Conservation (phyloP, 1,284 basidiomycete species). For the Albatrellus sp. region DNA sequence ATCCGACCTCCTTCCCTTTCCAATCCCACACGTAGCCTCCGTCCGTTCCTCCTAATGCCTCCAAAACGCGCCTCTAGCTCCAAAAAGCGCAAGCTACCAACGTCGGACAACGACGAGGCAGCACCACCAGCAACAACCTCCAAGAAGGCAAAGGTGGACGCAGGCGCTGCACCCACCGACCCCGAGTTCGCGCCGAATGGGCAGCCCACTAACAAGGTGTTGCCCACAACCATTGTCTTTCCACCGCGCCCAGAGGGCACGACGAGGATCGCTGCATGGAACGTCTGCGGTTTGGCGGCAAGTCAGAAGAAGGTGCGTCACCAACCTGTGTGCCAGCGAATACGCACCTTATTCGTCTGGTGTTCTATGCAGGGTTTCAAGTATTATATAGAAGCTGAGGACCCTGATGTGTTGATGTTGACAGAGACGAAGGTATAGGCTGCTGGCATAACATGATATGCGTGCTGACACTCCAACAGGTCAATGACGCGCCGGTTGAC, state of each 20-base stretch:
- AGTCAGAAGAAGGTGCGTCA: conserved; percentile 54
- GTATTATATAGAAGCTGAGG: conserved; percentile 69
- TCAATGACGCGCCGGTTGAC: conserved; percentile 54
- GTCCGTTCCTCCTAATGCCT: conserved; percentile 16
- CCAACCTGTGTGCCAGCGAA: background rate
- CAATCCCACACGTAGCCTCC: too few relatives aligned
- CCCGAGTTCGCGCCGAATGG: conserved; percentile 21
- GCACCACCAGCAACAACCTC: conserved; percentile 11
- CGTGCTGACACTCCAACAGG: conserved; percentile 23
- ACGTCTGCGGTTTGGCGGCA: conserved; percentile 59
- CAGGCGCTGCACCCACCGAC: background rate
- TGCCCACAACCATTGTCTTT: conserved; percentile 55
- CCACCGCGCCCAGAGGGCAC: conserved; percentile 34
- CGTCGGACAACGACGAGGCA: conserved; percentile 15
- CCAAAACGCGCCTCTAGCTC: conserved; percentile 19
- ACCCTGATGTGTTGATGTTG: conserved; percentile 69
- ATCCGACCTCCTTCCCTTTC: background rate
- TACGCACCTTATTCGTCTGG: background rate
- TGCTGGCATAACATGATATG: background rate
- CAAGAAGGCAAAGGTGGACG: conserved; percentile 13
- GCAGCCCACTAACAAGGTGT: conserved; percentile 61
- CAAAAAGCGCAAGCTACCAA: conserved; percentile 16
- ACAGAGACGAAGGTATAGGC: conserved; percentile 66
- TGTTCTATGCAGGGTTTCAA: conserved; percentile 52
- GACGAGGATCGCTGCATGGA: conserved; percentile 60